These are phyloP conservation scores for Agaricus subrufescens DNA, from an alignment of 768 basidiomycete species.

Conservation along the genomic window DNA sequence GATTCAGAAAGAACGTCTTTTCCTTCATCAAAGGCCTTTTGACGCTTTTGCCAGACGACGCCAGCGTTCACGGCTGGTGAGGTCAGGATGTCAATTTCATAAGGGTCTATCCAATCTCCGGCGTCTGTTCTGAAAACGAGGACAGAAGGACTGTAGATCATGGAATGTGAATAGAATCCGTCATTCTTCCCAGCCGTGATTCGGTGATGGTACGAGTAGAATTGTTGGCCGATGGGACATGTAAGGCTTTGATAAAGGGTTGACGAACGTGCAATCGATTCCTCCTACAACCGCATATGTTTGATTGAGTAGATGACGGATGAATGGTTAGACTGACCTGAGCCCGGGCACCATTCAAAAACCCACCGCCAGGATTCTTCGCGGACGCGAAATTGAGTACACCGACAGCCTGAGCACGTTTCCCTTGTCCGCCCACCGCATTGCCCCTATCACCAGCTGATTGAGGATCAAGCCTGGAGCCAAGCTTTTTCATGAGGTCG, in stretches of 20 bases:
- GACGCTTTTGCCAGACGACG: conserved; percentile 21
- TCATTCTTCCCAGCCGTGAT: conserved; percentile 32
- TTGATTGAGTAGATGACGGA: background rate
- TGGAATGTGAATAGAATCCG: conserved; percentile 66
- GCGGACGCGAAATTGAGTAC: conserved; percentile 73
- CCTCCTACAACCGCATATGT: conserved; percentile 46
- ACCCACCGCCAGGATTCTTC: conserved; percentile 65
- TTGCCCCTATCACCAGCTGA: background rate
- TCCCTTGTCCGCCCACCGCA: background rate
- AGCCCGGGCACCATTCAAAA: conserved; percentile 56
- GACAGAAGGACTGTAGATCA: conserved; percentile 64
- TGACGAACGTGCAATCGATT: conserved; percentile 69
- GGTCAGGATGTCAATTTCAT: conserved; percentile 58
- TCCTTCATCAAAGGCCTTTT: background rate
- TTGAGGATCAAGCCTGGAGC: background rate
- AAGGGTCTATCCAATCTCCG: conserved; percentile 51
- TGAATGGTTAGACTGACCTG: conserved; percentile 15
- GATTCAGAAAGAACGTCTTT: conserved; percentile 1
- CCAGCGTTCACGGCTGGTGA: conserved; percentile 68
- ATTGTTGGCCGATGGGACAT: conserved; percentile 44
- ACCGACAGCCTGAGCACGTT: conserved; percentile 31
- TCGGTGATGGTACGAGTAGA: conserved; percentile 49
- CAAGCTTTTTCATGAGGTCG: conserved; percentile 15
- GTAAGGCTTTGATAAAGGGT: conserved; percentile 60
- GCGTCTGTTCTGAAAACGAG: conserved; percentile 53